A percentile compares a stretch with the other conserved stretches of the same genome.
phyloP scores from a whole-genome alignment of 2,329 filamentous ascomycete genomes.

The Corinectria fuckeliana region DNA sequence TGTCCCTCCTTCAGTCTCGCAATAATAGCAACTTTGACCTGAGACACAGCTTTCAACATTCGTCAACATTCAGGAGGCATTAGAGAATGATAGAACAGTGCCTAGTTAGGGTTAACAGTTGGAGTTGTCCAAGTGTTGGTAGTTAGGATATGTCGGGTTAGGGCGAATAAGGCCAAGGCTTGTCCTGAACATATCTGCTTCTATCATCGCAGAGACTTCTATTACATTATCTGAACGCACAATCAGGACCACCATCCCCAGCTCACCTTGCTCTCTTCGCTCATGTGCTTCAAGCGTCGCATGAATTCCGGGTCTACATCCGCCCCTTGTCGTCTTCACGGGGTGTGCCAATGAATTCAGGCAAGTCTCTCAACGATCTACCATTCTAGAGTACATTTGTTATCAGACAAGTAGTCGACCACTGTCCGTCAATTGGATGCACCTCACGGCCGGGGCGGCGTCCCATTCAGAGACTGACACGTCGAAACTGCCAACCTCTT shows the following conservation, averaged over 20 bases:
- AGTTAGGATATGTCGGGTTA: too few relatives aligned
- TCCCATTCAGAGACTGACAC: background rate
- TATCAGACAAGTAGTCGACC: background rate
- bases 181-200: too few relatives aligned
- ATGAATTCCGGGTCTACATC: background rate
- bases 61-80: too few relatives aligned
- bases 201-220: too few relatives aligned
- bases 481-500: background rate
- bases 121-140: too few relatives aligned
- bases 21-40: too few relatives aligned
- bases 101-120: too few relatives aligned
- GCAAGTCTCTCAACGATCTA: background rate
- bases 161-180: too few relatives aligned
- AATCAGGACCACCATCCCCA: background rate
- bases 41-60: too few relatives aligned
- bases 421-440: background rate
- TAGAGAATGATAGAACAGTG: too few relatives aligned
- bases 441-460: background rate
- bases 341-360: background rate
- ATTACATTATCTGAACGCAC: too few relatives aligned
- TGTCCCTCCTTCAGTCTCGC: too few relatives aligned
- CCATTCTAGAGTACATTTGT: background rate
- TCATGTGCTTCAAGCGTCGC: background rate
- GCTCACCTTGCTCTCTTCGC: background rate
- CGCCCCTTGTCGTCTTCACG: background rate